Evolutionary conservation across 331 rosid genomes (phyloP).

Genomic region (Quercus tomentella): DNA sequence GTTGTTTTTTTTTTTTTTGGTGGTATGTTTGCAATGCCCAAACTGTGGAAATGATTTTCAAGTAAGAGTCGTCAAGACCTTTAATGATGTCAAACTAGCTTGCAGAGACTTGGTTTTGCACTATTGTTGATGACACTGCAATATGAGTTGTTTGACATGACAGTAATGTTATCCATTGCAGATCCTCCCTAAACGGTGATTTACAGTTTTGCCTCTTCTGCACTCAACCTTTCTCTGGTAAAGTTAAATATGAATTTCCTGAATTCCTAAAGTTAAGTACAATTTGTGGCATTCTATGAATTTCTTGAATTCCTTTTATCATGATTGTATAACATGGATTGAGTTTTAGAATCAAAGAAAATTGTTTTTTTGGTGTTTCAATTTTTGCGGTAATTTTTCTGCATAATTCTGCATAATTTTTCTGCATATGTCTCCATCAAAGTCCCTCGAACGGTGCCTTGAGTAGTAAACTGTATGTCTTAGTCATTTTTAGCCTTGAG

Average conservation of each 20-base stretch:
- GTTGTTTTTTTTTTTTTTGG: neutral
- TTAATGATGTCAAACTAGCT: constrained; percentile 1
- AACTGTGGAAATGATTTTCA: constrained; percentile 91
- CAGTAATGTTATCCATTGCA: constrained; percentile 27
- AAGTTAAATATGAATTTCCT: neutral
- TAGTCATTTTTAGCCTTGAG: no score
- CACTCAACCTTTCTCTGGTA: constrained; percentile 87
- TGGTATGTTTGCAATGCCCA: constrained; percentile 71
- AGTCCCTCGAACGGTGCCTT: no score
- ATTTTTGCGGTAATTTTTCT: no score
- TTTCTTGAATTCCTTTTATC: no score
- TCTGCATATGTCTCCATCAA: no score
- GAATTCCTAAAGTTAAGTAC: neutral
- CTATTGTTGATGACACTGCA: neutral
- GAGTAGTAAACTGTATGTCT: no score
- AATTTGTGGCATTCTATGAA: no score
- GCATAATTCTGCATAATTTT: no score
- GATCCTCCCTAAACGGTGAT: constrained; percentile 73
- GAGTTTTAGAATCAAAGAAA: no score
- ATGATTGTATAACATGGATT: no score
- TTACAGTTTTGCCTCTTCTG: constrained; percentile 87
- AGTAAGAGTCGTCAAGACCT: constrained; percentile 51
- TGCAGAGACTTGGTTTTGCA: constrained; percentile 12
- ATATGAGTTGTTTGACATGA: neutral
- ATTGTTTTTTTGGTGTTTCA: no score